Percentiles rank a stretch among this genome's conserved stretches.
These are phyloP conservation scores for Orbilia oligospora DNA, from an alignment of 2,329 filamentous ascomycete genomes.

Conservation along the genomic window DNA sequence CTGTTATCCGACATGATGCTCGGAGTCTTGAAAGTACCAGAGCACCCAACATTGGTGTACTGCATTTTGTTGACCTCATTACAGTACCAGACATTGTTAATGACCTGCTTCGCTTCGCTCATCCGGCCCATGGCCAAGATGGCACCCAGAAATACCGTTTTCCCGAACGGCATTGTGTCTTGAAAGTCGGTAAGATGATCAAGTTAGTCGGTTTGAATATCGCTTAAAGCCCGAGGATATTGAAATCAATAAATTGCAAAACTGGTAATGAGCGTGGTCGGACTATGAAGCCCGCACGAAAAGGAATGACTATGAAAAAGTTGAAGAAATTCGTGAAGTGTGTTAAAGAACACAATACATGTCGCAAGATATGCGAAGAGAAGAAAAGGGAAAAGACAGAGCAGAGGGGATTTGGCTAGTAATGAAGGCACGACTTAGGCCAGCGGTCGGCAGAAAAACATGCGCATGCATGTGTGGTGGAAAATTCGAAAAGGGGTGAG, in stretches of 20 bases:
- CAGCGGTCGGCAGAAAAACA: conserved; percentile 37
- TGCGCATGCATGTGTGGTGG: conserved; percentile 51
- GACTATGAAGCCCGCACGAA: conserved; percentile 51
- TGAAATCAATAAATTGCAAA: conserved; percentile 44
- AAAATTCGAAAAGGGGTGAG: conserved; percentile 61
- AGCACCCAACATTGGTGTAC: conserved; percentile 53
- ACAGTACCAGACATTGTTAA: conserved; percentile 55
- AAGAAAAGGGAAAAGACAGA: conserved; percentile 40
- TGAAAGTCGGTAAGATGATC: conserved; percentile 15
- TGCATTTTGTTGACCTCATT: conserved; percentile 55
- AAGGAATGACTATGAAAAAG: conserved; percentile 53
- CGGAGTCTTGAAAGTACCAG: conserved; percentile 49
- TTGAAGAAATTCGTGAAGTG: conserved; percentile 57
- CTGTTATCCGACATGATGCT: conserved; percentile 36
- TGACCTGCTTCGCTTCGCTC: conserved; percentile 36
- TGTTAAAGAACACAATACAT: conserved; percentile 57
- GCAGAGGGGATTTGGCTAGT: conserved; percentile 55
- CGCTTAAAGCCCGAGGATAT: conserved; percentile 27
- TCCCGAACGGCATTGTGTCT: conserved; percentile 44
- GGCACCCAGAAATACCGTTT: conserved; percentile 47
- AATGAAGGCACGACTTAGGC: conserved; percentile 55
- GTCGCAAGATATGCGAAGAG: conserved; percentile 45
- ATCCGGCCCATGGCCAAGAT: conserved; percentile 54
- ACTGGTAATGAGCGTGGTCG: conserved; percentile 54
- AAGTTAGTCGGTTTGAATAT: conserved; percentile 44